These are phyloP conservation scores for Ogataea parapolymorpha DNA, from an alignment of 805 yeast species.

Conservation along the genomic window DNA sequence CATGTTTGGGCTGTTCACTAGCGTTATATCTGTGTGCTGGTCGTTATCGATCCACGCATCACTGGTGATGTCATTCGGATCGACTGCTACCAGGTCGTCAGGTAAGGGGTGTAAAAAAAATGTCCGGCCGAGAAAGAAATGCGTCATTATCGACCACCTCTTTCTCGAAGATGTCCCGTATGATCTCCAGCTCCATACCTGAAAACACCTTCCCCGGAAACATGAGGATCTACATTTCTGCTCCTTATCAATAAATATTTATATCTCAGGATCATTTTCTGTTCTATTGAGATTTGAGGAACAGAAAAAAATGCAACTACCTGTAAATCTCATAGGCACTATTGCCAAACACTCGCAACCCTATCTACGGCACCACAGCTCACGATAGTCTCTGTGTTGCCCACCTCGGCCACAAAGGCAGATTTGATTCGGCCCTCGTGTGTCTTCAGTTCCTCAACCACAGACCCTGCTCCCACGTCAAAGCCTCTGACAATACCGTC, in stretches of 20 bases:
- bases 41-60: background rate
- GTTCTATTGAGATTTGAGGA: conserved; percentile 9
- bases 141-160: background rate
- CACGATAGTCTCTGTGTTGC: conserved; percentile 36
- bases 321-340: background rate
- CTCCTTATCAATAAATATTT: background rate
- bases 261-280: conserved; percentile 10
- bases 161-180: conserved; percentile 3
- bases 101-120: background rate
- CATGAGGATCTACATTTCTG: background rate
- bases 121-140: background rate
- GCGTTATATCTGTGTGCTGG: background rate
- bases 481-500: conserved; percentile 65
- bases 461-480: conserved; percentile 41
- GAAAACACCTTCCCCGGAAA: background rate
- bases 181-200: conserved; percentile 3
- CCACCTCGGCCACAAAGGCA: conserved; percentile 29
- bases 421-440: conserved; percentile 50
- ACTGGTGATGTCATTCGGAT: conserved; percentile 1
- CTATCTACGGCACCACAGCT: conserved; percentile 51
- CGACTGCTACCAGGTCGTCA: background rate
- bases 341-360: conserved; percentile 33
- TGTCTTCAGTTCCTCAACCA: conserved; percentile 32
- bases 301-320: conserved; percentile 4
- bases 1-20: background rate